A percentile compares a stretch with the other conserved stretches of the same genome.
These are phyloP conservation scores for Gomphus sp. DNA, from an alignment of 1,284 basidiomycete genomes.

Conservation along the genomic window DNA sequence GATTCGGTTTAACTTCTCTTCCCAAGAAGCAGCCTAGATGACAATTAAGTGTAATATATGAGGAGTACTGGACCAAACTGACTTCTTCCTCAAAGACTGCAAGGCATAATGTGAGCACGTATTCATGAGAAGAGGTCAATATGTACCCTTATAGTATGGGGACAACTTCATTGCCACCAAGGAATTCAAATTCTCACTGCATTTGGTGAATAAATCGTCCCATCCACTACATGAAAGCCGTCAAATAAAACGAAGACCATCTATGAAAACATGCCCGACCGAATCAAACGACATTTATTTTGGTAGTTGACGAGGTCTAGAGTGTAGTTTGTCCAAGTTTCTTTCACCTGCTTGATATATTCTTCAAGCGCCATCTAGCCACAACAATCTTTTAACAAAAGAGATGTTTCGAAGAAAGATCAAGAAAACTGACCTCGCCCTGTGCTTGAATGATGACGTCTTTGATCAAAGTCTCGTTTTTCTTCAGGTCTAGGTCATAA, in stretches of 20 bases:
- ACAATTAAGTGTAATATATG: slow-evolving; percentile 13
- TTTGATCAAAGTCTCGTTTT: slow-evolving; percentile 86
- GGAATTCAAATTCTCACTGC: slow-evolving; percentile 93
- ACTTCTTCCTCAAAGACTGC: slow-evolving; percentile 89
- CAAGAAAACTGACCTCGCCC: slow-evolving; percentile 62
- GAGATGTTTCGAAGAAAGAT: background rate
- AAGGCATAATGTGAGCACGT: slow-evolving; percentile 4
- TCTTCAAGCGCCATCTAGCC: slow-evolving; percentile 85
- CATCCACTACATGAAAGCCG: slow-evolving; percentile 60
- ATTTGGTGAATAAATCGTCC: slow-evolving; percentile 97
- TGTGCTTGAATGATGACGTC: slow-evolving; percentile 97
- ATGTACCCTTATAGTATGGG: slow-evolving; percentile 86
- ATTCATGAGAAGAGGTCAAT: background rate
- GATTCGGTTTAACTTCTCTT: slow-evolving; percentile 90
- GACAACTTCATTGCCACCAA: slow-evolving; percentile 95
- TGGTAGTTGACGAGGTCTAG: slow-evolving; percentile 98
- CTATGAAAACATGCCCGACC: slow-evolving; percentile 32
- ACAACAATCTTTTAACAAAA: background rate
- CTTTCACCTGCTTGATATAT: slow-evolving; percentile 92
- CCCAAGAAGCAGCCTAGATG: slow-evolving; percentile 75
- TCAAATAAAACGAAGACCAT: slow-evolving; percentile 6
- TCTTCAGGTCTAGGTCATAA: slow-evolving; percentile 94
- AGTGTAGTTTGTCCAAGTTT: slow-evolving; percentile 94
- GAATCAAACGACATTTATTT: slow-evolving; percentile 95
- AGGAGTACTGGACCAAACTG: slow-evolving; percentile 10